A percentile compares a stretch with the other conserved stretches of the same genome.
Evolutionary conservation across 1,139 yeast genomes (phyloP).

Genomic region (Debaryomycetaceae sp.): DNA sequence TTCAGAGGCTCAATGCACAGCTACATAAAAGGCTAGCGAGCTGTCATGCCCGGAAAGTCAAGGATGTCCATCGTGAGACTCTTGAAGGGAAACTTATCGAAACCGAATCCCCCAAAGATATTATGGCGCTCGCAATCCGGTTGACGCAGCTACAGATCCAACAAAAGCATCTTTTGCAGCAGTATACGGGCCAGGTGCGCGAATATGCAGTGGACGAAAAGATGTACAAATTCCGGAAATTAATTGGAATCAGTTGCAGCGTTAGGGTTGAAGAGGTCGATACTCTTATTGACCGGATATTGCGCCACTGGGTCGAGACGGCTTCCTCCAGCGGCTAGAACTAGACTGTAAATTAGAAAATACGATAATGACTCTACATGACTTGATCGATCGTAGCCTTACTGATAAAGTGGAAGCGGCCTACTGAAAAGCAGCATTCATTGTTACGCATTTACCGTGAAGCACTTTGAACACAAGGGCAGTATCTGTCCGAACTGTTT

Average conservation of each 20-base stretch:
- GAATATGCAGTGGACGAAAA: constrained; percentile 36
- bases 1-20: constrained; percentile 25
- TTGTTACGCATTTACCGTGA: too few species aligned
- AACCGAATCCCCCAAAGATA: constrained; percentile 7
- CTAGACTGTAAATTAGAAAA: too few species aligned
- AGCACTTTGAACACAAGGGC: too few species aligned
- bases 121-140: constrained; percentile 20
- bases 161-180: constrained; percentile 32
- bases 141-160: constrained; percentile 44
- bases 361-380: too few species aligned
- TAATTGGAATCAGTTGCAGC: constrained; percentile 78
- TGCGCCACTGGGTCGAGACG: constrained; percentile 1
- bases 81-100: constrained; percentile 23
- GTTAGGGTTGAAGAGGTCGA: constrained; percentile 73
- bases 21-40: constrained; percentile 17
- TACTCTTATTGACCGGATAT: constrained; percentile 37
- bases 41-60: background rate
- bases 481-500: too few species aligned
- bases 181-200: constrained; percentile 26
- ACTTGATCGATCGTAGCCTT: too few species aligned
- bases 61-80: constrained; percentile 1
- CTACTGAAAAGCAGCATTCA: too few species aligned
- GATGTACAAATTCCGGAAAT: constrained; percentile 70
- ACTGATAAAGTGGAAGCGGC: too few species aligned
- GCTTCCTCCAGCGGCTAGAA: background rate